Conservation (phyloP, 2,329 filamentous ascomycete genomes). For the Diaporthe sp. region DNA sequence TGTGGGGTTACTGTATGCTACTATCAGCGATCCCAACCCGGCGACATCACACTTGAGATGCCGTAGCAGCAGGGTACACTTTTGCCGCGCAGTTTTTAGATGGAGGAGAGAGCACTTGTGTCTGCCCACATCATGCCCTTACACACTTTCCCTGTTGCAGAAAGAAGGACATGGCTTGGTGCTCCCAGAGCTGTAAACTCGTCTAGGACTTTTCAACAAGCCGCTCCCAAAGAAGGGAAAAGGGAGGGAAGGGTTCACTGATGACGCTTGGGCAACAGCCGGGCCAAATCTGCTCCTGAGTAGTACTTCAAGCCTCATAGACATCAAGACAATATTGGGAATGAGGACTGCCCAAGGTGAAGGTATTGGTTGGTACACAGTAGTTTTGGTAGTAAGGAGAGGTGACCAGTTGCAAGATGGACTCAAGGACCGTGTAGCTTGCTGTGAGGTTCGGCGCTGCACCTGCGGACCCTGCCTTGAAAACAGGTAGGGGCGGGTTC, state of each 20-base stretch:
- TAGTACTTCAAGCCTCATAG: no score
- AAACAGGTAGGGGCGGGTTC: neutral
- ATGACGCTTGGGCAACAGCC: no score
- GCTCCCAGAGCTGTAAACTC: neutral
- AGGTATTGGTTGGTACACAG: neutral
- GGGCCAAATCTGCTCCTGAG: no score
- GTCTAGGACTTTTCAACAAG: neutral
- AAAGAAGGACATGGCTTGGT: neutral
- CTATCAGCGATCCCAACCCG: neutral
- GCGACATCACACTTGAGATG: neutral
- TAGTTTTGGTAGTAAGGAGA: neutral
- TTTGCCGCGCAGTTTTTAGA: neutral
- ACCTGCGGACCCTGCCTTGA: neutral
- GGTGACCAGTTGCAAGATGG: neutral
- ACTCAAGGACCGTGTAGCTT: neutral
- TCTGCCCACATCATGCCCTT: neutral
- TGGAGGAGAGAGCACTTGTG: neutral
- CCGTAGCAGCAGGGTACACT: neutral
- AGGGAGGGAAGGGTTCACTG: neutral
- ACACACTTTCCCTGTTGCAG: neutral
- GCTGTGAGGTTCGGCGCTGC: neutral
- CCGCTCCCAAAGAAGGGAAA: neutral
- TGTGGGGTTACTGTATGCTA: neutral
- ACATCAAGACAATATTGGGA: neutral
- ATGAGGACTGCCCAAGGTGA: neutral